Conservation (phyloP, 2,329 filamentous ascomycete genomes). For the Lachnellula willkommii region DNA sequence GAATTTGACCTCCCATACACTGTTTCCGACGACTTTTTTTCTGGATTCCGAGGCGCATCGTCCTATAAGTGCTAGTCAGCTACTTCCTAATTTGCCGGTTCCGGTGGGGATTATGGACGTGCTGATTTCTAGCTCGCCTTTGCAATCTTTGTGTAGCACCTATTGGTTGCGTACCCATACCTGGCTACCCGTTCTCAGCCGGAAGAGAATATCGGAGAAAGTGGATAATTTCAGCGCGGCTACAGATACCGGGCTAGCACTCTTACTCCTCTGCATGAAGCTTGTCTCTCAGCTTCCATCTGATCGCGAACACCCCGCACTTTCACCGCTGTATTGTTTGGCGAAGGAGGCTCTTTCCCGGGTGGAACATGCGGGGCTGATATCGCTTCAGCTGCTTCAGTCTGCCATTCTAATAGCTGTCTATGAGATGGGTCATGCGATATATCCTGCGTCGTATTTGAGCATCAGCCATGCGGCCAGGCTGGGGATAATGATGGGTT, state of each 20-base stretch:
- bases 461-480: background rate
- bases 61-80: background rate
- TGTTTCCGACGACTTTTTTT: background rate
- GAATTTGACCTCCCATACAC: background rate
- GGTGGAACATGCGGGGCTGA: background rate
- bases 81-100: background rate
- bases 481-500: slow-evolving; percentile 3
- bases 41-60: background rate
- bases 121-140: background rate
- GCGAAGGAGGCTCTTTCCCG: background rate
- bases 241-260: background rate
- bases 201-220: background rate
- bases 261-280: background rate
- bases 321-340: background rate
- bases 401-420: background rate
- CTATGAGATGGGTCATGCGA: background rate
- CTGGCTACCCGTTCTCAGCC: background rate
- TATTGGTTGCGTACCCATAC: background rate
- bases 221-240: background rate
- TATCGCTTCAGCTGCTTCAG: background rate
- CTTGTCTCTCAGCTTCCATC: background rate
- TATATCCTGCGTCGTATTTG: background rate
- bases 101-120: background rate
- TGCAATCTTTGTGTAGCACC: background rate
- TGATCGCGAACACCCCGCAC: background rate